These are phyloP conservation scores for Potentilla sterilis DNA, from an alignment of 306 rosid genomes.

Conservation along the genomic window DNA sequence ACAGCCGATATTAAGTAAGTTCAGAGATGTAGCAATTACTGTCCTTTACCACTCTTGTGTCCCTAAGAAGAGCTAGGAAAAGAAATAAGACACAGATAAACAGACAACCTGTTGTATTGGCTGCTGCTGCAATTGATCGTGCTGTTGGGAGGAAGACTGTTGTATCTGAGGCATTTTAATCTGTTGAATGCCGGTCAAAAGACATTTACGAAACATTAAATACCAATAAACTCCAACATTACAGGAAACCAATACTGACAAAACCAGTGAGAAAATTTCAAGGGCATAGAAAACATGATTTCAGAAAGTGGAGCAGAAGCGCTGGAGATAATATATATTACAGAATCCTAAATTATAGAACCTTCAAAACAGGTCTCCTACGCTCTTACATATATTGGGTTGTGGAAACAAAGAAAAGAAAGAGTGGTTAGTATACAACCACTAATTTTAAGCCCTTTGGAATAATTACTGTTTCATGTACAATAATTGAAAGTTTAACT, in stretches of 20 bases:
- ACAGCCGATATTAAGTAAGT: not conserved
- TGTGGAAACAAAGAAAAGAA: not conserved
- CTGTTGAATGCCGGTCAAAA: slow-evolving; percentile 39
- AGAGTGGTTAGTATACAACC: not conserved
- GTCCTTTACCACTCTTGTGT: not conserved
- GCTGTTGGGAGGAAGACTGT: slow-evolving; percentile 77
- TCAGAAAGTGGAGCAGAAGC: slow-evolving; percentile 2
- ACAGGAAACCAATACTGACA: not conserved
- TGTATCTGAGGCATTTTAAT: slow-evolving; percentile 76
- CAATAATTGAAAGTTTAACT: not conserved
- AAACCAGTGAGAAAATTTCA: not conserved
- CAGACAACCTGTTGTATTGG: slow-evolving; percentile 66
- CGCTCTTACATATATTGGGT: not conserved
- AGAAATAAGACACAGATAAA: slow-evolving; percentile 7
- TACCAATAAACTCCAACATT: not conserved
- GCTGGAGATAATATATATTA: not conserved
- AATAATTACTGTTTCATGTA: not conserved
- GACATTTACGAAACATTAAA: not conserved
- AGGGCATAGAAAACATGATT: not conserved
- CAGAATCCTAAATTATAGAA: slow-evolving; percentile 6
- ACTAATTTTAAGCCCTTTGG: not conserved
- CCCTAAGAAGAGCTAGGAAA: slow-evolving; percentile 11
- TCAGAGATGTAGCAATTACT: slow-evolving; percentile 1
- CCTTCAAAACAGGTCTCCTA: not conserved
- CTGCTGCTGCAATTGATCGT: slow-evolving; percentile 77